Percentiles rank a stretch among this genome's conserved stretches.
These are phyloP conservation scores for Quercus lobata DNA, from an alignment of 331 rosid species.

Conservation along the genomic window DNA sequence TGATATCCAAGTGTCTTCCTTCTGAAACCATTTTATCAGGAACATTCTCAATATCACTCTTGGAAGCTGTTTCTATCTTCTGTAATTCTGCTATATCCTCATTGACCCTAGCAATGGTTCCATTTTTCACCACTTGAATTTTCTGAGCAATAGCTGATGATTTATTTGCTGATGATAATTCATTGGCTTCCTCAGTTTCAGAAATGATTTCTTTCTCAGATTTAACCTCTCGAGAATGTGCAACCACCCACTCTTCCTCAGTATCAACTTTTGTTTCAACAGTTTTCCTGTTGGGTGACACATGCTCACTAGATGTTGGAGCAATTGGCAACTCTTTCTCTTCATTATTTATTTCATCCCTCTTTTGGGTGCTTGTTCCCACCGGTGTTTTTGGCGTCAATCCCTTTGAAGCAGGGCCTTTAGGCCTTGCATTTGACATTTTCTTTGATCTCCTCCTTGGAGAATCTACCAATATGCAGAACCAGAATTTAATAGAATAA, in stretches of 20 bases:
- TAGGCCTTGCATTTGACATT: slow-evolving; percentile 42
- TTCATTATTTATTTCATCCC: slow-evolving; percentile 31
- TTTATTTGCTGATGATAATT: slow-evolving; percentile 28
- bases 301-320: slow-evolving; percentile 33
- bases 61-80: slow-evolving; percentile 29
- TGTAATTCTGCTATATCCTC: slow-evolving; percentile 23
- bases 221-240: slow-evolving; percentile 26
- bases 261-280: slow-evolving; percentile 27
- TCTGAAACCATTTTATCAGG: slow-evolving; percentile 19
- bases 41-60: slow-evolving; percentile 26
- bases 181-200: slow-evolving; percentile 33
- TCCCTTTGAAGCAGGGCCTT: slow-evolving; percentile 47
- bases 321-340: slow-evolving; percentile 42
- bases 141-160: slow-evolving; percentile 18
- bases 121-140: slow-evolving; percentile 28
- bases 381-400: slow-evolving; percentile 36
- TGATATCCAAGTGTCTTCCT: slow-evolving; percentile 6
- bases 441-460: slow-evolving; percentile 58
- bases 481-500: background rate
- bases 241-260: slow-evolving; percentile 32
- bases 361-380: slow-evolving; percentile 34
- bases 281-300: slow-evolving; percentile 18
- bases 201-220: slow-evolving; percentile 29
- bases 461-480: slow-evolving; percentile 44
- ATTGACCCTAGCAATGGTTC: slow-evolving; percentile 22